Conservation (phyloP, 2,329 filamentous ascomycete genomes). For the Fusarium pilosicola region DNA sequence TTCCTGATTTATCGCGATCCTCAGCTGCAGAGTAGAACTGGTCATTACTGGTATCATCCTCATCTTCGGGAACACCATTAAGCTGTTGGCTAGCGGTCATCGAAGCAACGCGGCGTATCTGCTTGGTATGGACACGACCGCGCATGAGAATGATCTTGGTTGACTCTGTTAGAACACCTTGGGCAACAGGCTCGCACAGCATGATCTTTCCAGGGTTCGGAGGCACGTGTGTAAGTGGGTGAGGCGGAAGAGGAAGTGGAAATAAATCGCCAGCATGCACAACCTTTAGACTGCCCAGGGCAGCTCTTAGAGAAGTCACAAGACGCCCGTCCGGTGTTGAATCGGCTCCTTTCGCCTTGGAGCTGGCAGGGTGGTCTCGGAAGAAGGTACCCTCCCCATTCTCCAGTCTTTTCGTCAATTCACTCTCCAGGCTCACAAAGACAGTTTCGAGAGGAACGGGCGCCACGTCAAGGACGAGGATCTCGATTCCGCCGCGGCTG, state of each 20-base stretch:
- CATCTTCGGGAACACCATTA: constrained; percentile 69
- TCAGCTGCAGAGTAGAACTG: constrained; percentile 94
- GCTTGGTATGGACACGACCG: constrained; percentile 67
- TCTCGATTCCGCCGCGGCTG: constrained; percentile 82
- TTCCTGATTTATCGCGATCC: constrained; percentile 72
- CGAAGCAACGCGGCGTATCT: constrained; percentile 57
- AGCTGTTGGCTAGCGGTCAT: constrained; percentile 56
- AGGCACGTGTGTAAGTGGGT: constrained; percentile 86
- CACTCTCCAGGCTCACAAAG: constrained; percentile 85
- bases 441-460: constrained; percentile 85
- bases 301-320: constrained; percentile 75
- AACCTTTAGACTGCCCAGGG: constrained; percentile 76
- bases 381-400: constrained; percentile 86
- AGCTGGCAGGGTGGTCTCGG: constrained; percentile 63
- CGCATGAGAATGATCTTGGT: constrained; percentile 87
- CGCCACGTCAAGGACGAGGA: constrained; percentile 82
- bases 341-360: constrained; percentile 52
- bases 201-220: constrained; percentile 87
- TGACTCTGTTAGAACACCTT: constrained; percentile 79
- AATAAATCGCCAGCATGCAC: constrained; percentile 87
- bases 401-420: constrained; percentile 81
- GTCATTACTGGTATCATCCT: constrained; percentile 87
- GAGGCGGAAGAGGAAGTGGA: constrained; percentile 79
- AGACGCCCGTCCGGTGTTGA: constrained; percentile 65
- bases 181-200: constrained; percentile 93